A percentile compares a stretch with the other conserved stretches of the same genome.
Conservation (phyloP, 1,139 yeast genomes). For the Yamadazyma buinensis region DNA sequence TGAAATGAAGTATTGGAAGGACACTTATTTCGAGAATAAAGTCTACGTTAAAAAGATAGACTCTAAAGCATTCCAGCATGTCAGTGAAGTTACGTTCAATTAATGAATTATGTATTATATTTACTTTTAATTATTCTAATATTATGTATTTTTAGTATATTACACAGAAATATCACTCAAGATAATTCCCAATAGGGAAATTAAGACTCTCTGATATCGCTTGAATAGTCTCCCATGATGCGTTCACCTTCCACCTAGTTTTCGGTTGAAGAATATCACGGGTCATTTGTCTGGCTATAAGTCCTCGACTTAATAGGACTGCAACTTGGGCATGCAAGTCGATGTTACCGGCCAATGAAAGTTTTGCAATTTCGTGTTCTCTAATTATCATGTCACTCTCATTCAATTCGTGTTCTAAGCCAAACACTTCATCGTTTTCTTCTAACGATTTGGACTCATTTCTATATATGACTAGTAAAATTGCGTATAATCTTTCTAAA, state of each 20-base stretch:
- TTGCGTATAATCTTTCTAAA: slow-evolving; percentile 65
- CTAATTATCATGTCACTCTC: slow-evolving; percentile 30
- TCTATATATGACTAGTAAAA: slow-evolving; percentile 54
- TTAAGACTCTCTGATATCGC: slow-evolving; percentile 48
- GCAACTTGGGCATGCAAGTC: slow-evolving; percentile 60
- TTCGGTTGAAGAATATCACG: slow-evolving; percentile 59
- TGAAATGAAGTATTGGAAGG: slow-evolving; percentile 62
- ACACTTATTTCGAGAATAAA: slow-evolving; percentile 49
- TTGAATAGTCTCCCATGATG: slow-evolving; percentile 50
- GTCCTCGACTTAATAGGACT: slow-evolving; percentile 52
- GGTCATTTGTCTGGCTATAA: slow-evolving; percentile 46
- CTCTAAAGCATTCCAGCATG: slow-evolving; percentile 22
- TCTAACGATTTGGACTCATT: slow-evolving; percentile 31
- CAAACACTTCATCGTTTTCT: slow-evolving; percentile 22
- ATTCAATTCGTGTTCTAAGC: slow-evolving; percentile 25
- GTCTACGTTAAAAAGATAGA: slow-evolving; percentile 43
- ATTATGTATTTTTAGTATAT: background rate
- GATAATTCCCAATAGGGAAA: slow-evolving; percentile 53
- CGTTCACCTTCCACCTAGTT: slow-evolving; percentile 63
- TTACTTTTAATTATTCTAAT: background rate
- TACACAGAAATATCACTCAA: slow-evolving; percentile 14
- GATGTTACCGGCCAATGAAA: slow-evolving; percentile 35
- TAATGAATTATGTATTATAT: slow-evolving; percentile 2
- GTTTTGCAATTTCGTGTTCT: slow-evolving; percentile 29
- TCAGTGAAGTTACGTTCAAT: slow-evolving; percentile 21